These are phyloP conservation scores for Annulohypoxylon nitens DNA, from an alignment of 495 filamentous ascomycete species.

Conservation along the genomic window DNA sequence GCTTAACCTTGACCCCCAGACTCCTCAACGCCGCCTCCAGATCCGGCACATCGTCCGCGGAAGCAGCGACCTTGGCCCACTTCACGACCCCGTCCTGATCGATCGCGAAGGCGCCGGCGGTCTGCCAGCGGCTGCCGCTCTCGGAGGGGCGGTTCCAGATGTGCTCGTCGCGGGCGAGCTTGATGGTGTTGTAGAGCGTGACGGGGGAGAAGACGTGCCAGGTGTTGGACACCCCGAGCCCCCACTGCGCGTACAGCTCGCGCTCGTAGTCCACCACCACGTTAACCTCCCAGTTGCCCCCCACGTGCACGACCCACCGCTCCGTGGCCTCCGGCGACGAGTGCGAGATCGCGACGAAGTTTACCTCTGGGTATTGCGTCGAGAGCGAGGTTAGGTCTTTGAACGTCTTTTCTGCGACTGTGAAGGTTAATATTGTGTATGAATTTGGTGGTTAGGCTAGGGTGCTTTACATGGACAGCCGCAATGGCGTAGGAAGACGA, in stretches of 20 bases:
- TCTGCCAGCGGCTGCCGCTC: slow-evolving; percentile 71
- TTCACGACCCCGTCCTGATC: slow-evolving; percentile 63
- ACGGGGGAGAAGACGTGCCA: slow-evolving; percentile 66
- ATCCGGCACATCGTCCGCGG: slow-evolving; percentile 59
- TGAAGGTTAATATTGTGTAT: too few relatives aligned
- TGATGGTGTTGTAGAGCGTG: slow-evolving; percentile 61
- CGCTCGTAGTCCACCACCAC: slow-evolving; percentile 67
- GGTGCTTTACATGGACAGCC: slow-evolving; percentile 68
- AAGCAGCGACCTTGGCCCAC: slow-evolving; percentile 58
- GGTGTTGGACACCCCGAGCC: slow-evolving; percentile 63
- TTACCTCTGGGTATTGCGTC: slow-evolving; percentile 58
- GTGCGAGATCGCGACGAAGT: slow-evolving; percentile 71
- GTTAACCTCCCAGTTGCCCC: slow-evolving; percentile 65
- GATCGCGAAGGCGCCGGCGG: slow-evolving; percentile 67
- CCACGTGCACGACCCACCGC: slow-evolving; percentile 65
- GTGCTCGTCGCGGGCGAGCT: slow-evolving; percentile 64
- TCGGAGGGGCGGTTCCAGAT: slow-evolving; percentile 69
- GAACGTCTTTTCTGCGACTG: slow-evolving; percentile 72
- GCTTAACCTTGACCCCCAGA: slow-evolving; percentile 38
- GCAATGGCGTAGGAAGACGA: slow-evolving; percentile 72
- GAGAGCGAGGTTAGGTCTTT: slow-evolving; percentile 61
- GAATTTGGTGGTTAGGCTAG: not conserved
- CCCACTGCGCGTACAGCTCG: slow-evolving; percentile 66
- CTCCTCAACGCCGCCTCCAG: slow-evolving; percentile 25
- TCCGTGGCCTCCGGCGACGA: slow-evolving; percentile 63